Evolutionary conservation across 2,329 filamentous ascomycete genomes (phyloP).

Genomic region (Xenosphaeropsis pyriputrescens): DNA sequence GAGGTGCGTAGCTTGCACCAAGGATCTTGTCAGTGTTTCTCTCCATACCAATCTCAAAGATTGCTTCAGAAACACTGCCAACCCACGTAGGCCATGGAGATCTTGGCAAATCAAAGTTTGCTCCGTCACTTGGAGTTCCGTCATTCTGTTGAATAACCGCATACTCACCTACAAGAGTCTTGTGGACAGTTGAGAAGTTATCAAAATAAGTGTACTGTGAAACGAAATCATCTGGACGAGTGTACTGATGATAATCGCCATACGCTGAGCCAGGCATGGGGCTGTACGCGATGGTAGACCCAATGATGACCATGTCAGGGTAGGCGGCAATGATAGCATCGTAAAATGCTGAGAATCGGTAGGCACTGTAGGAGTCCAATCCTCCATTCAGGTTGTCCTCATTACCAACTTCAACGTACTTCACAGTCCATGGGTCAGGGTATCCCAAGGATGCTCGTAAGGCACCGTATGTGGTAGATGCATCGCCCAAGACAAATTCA

Average conservation of each 20-base stretch:
- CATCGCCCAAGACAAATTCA: constrained; percentile 31
- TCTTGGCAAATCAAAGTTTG: constrained; percentile 6
- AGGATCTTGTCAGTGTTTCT: constrained; percentile 12
- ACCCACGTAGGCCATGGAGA: constrained; percentile 10
- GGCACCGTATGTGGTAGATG: constrained; percentile 26
- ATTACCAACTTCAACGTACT: constrained; percentile 27
- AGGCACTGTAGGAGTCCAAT: constrained; percentile 17
- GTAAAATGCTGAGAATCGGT: constrained; percentile 31
- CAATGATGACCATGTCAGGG: constrained; percentile 27
- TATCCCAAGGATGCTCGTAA: constrained; percentile 31
- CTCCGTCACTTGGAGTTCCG: constrained; percentile 2
- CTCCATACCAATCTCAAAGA: constrained; percentile 12
- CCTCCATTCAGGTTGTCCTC: constrained; percentile 28
- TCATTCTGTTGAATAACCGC: constrained; percentile 11
- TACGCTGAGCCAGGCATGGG: background rate
- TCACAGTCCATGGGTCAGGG: constrained; percentile 30
- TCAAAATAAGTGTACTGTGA: constrained; percentile 10
- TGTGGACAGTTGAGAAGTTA: constrained; percentile 6
- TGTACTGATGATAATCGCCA: constrained; percentile 13
- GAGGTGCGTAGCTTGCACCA: constrained; percentile 13
- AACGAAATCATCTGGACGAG: constrained; percentile 11
- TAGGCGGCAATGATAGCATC: constrained; percentile 23
- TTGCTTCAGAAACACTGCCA: constrained; percentile 12
- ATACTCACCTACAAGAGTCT: constrained; percentile 14
- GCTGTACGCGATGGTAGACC: constrained; percentile 9